Conservation (phyloP, 2,329 filamentous ascomycete species). For the Biscogniauxia marginata region DNA sequence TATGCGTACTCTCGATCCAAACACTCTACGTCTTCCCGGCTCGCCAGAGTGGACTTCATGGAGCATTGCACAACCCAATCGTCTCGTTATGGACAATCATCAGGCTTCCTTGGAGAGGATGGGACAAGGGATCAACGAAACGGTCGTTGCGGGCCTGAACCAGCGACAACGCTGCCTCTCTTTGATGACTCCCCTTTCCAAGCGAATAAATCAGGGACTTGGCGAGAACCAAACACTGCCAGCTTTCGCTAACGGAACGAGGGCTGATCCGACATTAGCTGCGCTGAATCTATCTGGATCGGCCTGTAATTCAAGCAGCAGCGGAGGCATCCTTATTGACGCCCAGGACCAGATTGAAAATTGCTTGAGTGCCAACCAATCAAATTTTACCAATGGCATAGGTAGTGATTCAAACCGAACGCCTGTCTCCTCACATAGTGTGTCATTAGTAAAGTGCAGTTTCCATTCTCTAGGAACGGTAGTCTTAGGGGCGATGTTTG, state of each 20-base stretch:
- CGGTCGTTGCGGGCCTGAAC: neutral
- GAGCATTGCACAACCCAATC: neutral
- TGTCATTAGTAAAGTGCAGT: neutral
- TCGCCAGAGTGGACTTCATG: neutral
- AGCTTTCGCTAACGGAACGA: neutral
- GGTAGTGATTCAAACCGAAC: neutral
- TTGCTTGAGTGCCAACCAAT: neutral
- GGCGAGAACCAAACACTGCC: neutral
- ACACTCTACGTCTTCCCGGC: neutral
- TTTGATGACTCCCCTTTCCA: neutral
- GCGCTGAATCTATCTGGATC: neutral
- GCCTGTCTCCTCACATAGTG: neutral
- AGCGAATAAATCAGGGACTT: neutral
- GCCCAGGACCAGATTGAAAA: too few species aligned
- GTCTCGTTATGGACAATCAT: neutral
- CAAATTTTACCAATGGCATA: neutral
- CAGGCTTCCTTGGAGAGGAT: neutral
- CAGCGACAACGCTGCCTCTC: neutral
- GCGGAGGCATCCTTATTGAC: neutral
- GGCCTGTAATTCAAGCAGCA: neutral
- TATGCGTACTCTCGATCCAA: neutral
- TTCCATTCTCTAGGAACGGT: neutral
- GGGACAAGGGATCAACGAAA: neutral
- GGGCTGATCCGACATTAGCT: neutral
- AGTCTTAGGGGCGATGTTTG: neutral